phyloP scores from a whole-genome alignment of 164 flowering plant genomes.

The Berberis thunbergii region DNA sequence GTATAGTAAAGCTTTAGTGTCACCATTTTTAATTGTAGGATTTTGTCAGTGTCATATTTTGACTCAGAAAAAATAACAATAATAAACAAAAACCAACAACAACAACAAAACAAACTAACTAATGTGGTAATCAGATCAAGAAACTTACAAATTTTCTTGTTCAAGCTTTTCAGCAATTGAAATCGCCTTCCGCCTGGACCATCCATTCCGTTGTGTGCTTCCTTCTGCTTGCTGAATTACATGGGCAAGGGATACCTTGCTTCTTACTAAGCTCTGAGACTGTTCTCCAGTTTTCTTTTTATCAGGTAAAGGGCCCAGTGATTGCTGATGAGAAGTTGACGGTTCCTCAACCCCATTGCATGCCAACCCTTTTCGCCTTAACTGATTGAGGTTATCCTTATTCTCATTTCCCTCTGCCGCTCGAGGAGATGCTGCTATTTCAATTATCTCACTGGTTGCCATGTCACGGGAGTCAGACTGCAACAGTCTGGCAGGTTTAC shows the following conservation, averaged over 20 bases:
- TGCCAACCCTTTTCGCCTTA: constrained; percentile 22
- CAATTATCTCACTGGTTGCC: constrained; percentile 65
- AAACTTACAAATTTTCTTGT: constrained; percentile 79
- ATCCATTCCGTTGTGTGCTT: constrained; percentile 44
- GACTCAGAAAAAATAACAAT: no score
- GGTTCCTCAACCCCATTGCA: constrained; percentile 26
- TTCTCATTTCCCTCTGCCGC: constrained; percentile 19
- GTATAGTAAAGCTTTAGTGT: no score
- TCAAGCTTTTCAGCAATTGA: constrained; percentile 95
- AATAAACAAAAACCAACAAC: no score
- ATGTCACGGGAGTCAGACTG: constrained; percentile 18
- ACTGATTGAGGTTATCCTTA: constrained; percentile 10
- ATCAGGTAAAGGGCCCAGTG: constrained; percentile 24
- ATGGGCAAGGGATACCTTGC: constrained; percentile 91
- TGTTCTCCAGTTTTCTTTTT: constrained; percentile 36
- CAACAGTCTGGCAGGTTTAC: constrained; percentile 17
- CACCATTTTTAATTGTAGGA: no score
- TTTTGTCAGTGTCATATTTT: no score
- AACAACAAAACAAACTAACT: no score
- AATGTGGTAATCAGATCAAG: neutral
- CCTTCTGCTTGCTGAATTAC: constrained; percentile 92
- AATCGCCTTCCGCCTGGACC: constrained; percentile 80
- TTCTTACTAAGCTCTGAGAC: constrained; percentile 61
- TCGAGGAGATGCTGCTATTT: constrained; percentile 42
- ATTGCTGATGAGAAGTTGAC: constrained; percentile 19